Evolutionary conservation across 176 grass and related monocot genomes (phyloP), one percentile per base, ranked within the genome.

Genomic region (Secale cereale): DNA sequence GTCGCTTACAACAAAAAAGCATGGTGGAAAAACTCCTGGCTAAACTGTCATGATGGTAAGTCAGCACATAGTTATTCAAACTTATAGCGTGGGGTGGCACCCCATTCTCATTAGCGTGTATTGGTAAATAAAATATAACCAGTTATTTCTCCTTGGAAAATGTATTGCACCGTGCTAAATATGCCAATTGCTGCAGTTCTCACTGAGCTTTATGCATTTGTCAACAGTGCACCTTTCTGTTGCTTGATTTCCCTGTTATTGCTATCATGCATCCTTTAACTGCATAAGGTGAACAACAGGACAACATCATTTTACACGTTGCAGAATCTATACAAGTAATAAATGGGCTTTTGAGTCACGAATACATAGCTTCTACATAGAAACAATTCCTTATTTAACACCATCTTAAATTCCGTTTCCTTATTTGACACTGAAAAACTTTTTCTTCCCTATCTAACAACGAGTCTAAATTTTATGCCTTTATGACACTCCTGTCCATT

Each of bases 1-100:
- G 84, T 80, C 91, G 80, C 16, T 83, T 80, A 72, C 85, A 95
- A 78, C 91, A 99, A 79, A 95, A 77, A 89, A 89, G 56, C 71
- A 94, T 94, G 97, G 91, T 91, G 74, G 93, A 94, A 85, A 94
- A 91, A 66, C 88, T 96, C 40, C 76, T 96, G 78, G 86, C 94
- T 71, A 92, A 70, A 81, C 77, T 94, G 59, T 73, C 90, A 75
- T 93, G 60, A 93, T 84, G 76, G 85, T 80, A 84, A 84, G 89
- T 76, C 29, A 78, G 5, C 60, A 68, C 23, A 36, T 43, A 0
- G 76, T 26, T 64, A 16, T 81, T 66, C 17, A 36, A 75, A 46
- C 27, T 19, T 82, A 13, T 32, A 57, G 22, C 5, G 9, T 56
- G 50, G 28, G 11, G 46, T 72, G 25, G 26, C 68, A 41, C 40